Base-by-base conservation (phyloP, 2,329 filamentous ascomycete species). In the Parafenestella ontariensis region DNA sequence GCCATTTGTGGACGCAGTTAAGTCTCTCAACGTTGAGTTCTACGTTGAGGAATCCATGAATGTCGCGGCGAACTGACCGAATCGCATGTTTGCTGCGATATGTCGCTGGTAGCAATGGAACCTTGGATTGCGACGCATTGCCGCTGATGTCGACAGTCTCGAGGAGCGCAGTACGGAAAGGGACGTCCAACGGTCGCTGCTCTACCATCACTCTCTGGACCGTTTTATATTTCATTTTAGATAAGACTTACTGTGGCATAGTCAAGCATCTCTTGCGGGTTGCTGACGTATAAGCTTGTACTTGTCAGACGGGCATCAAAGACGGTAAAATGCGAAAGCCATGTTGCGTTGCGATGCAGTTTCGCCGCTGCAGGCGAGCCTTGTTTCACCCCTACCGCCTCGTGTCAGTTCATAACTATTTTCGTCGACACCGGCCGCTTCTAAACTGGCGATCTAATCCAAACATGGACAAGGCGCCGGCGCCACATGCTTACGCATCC, bases 11-110 rank as follows among this genome's bases (percentile, higher is more conserved):
- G 8, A 67, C 46, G 8, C 42, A 26, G 31, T 66, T 66, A 41
- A 67, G 34, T 36, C 64, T 54, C 3, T 46, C 18, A 10, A 67
- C 50, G 37, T 65, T 52, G 15, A 67, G 37, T 20, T 67, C 64
- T 26, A 24, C 21, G 7, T 64, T 33, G 11, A 67, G 54, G 33
- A 65, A 67, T 11, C 46, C 43, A 18, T 29, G 51, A 29, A 64
- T 40, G 37, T 67, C 55, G 33, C 44, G 37, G 26, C 31, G 24
- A n/a, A 67, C 58, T 13, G 57, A 45, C 26, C 58, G 56, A 8
- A 67, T 52, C 36, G 23, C 56, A 29, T 62, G 52, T 6, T 51
- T 54, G 23, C 46, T 54, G 10, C 62, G 60, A 52, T 60, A 67
- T 23, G 62, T 67, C 33, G 61, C 62, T 33, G 64, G 64, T 7